These are phyloP conservation scores for Tulasnella sp. DNA, from an alignment of 768 basidiomycete genomes.

Conservation along the genomic window DNA sequence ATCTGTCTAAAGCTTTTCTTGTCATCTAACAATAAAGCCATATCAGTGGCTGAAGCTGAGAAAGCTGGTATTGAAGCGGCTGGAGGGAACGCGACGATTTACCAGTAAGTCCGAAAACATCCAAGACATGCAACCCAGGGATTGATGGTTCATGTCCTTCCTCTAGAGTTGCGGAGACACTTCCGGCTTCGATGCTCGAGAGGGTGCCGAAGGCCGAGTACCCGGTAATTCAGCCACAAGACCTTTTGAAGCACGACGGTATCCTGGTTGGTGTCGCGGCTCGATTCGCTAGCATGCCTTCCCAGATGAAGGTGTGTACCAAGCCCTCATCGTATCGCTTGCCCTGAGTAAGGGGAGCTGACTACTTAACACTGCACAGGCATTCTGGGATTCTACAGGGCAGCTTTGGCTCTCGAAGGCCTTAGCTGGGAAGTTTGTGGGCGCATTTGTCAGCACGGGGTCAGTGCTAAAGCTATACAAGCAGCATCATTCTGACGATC, in stretches of 20 bases:
- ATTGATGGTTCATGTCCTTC: neutral
- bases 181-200: slow-evolving; percentile 57
- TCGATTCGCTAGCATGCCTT: slow-evolving; percentile 72
- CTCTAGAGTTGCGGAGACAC: slow-evolving; percentile 65
- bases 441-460: slow-evolving; percentile 61
- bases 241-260: slow-evolving; percentile 53
- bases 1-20: slow-evolving; percentile 56
- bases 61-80: slow-evolving; percentile 35
- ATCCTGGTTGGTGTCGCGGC: slow-evolving; percentile 70
- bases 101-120: slow-evolving; percentile 35
- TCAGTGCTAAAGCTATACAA: neutral
- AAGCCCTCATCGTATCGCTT: neutral
- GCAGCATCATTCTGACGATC: too few species aligned
- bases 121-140: neutral
- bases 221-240: slow-evolving; percentile 49
- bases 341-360: neutral
- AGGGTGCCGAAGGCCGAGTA: slow-evolving; percentile 54
- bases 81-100: slow-evolving; percentile 37
- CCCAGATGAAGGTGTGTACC: slow-evolving; percentile 37
- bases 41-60: slow-evolving; percentile 49
- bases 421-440: slow-evolving; percentile 64
- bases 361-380: neutral
- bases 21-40: slow-evolving; percentile 63
- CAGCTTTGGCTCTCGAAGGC: slow-evolving; percentile 47
- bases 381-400: slow-evolving; percentile 70